Conservation (phyloP, 306 rosid genomes). For the Trichosanthes truncata region DNA sequence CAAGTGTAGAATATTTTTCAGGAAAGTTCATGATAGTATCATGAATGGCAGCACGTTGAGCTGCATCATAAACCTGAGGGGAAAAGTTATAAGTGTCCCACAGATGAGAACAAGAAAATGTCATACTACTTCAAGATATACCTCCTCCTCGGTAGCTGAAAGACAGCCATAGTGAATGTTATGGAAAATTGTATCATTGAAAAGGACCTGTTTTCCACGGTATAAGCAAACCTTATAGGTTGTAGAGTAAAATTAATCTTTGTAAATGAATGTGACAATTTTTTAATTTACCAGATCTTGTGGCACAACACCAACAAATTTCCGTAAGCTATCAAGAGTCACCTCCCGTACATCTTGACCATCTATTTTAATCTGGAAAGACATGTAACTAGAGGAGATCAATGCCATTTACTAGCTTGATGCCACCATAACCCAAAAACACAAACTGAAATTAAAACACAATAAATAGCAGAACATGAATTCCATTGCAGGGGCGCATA, state of each 20-base stretch:
- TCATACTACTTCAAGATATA: conserved; percentile 20
- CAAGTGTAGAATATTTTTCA: conserved; percentile 65
- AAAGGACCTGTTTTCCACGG: conserved; percentile 61
- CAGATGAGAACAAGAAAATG: conserved; percentile 1
- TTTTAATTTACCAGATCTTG: conserved; percentile 75
- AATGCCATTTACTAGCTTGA: not conserved
- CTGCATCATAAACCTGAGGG: conserved; percentile 81
- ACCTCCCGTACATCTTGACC: conserved; percentile 74
- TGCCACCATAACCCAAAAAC: not conserved
- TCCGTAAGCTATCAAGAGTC: conserved; percentile 76
- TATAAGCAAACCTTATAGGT: conserved; percentile 1
- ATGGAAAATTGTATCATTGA: conserved; percentile 88
- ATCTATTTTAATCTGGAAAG: conserved; percentile 68
- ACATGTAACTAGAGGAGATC: not conserved
- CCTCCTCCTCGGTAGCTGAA: conserved; percentile 86
- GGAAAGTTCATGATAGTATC: conserved; percentile 89
- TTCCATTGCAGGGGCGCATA: not conserved
- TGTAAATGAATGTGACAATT: conserved; percentile 1
- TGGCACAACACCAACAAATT: conserved; percentile 86
- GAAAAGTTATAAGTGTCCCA: conserved; percentile 5
- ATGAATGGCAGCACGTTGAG: conserved; percentile 84
- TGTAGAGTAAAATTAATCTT: conserved; percentile 5
- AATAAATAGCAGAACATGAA: not conserved
- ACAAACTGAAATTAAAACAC: not conserved
- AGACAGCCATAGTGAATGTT: conserved; percentile 88